Percentiles rank a stretch among this genome's conserved stretches.
Conservation (phyloP, 495 filamentous ascomycete species). For the Podospora bellae-mahoneyi region DNA sequence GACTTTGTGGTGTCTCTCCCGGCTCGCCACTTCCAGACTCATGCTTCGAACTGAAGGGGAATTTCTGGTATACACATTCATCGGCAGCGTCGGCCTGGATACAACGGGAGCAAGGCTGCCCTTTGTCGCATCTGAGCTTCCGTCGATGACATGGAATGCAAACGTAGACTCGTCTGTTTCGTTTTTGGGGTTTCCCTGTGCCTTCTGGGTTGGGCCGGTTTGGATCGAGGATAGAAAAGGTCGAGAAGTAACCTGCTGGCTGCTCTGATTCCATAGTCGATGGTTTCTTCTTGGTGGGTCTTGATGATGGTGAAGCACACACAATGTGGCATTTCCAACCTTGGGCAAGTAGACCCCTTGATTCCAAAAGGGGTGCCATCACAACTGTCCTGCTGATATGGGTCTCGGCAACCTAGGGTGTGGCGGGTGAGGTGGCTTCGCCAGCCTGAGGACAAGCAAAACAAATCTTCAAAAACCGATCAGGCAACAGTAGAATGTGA, state of each 20-base stretch:
- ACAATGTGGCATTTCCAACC: neutral
- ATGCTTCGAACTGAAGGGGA: constrained; percentile 13
- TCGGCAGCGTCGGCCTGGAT: constrained; percentile 21
- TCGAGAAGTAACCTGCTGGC: constrained; percentile 30
- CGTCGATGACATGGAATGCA: constrained; percentile 32
- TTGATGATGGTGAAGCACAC: neutral
- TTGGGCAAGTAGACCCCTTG: neutral
- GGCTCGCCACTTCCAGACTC: constrained; percentile 14
- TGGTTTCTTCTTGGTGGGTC: neutral
- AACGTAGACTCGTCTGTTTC: constrained; percentile 30
- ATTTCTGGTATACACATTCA: constrained; percentile 29
- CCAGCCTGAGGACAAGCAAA: neutral
- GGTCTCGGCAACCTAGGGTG: neutral
- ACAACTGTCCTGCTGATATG: neutral
- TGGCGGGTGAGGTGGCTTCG: neutral
- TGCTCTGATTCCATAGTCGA: constrained; percentile 22
- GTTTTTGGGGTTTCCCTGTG: constrained; percentile 23
- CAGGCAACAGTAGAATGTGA: neutral
- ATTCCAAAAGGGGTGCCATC: constrained; percentile 1
- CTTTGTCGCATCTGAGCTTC: constrained; percentile 32
- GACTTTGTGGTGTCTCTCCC: constrained; percentile 11
- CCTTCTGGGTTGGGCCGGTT: constrained; percentile 23
- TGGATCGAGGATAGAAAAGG: constrained; percentile 29
- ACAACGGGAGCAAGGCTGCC: constrained; percentile 29
- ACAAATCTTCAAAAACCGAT: neutral